phyloP scores from a whole-genome alignment of 1,284 basidiomycete species.

The Irpex sp. region DNA sequence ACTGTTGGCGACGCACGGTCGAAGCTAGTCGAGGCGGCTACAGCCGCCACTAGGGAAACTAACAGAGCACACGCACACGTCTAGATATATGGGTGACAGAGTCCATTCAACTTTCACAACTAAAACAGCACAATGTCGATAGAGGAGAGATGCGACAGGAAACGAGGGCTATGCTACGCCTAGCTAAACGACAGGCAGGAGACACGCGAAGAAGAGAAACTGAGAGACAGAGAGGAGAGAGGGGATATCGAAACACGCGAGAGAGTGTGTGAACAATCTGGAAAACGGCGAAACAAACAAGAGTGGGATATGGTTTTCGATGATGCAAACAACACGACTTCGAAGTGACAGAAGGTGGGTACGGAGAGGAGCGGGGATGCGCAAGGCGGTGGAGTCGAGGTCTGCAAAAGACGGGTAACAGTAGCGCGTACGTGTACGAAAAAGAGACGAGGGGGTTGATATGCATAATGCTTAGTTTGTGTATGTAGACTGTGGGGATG shows the following conservation, averaged over 20 bases:
- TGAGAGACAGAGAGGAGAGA: background rate
- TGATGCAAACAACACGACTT: slow-evolving; percentile 22
- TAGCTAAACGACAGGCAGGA: background rate
- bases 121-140: slow-evolving; percentile 24
- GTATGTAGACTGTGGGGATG: slow-evolving; percentile 3
- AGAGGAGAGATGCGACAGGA: slow-evolving; percentile 22
- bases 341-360: background rate
- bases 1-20: too few relatives aligned
- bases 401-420: background rate
- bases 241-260: background rate
- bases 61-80: background rate
- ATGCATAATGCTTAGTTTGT: background rate
- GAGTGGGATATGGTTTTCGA: background rate
- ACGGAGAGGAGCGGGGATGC: slow-evolving; percentile 3
- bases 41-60: too few relatives aligned
- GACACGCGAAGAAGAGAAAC: slow-evolving; percentile 3
- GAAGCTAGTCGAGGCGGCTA: too few relatives aligned
- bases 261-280: slow-evolving; percentile 4
- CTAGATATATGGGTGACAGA: background rate
- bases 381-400: background rate
- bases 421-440: background rate
- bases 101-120: slow-evolving; percentile 16
- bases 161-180: slow-evolving; percentile 17
- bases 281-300: slow-evolving; percentile 2
- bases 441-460: background rate